Conservation (phyloP, 176 grass and related monocot species). For the Eragrostis curvula region DNA sequence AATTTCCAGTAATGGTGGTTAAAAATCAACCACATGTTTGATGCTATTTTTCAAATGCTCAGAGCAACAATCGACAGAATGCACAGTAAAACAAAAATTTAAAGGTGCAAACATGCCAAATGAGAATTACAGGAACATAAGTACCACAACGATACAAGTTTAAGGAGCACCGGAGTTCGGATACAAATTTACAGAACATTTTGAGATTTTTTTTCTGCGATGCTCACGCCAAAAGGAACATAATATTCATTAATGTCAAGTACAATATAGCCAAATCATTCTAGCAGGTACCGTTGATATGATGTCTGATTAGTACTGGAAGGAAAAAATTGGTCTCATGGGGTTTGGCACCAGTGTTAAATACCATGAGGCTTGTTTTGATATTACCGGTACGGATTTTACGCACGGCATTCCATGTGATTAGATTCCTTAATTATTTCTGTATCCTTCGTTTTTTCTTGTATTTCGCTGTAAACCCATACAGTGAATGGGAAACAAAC, state of each 20-base stretch:
- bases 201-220: neutral
- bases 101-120: conserved; percentile 12
- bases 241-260: neutral
- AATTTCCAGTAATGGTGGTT: conserved; percentile 32
- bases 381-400: neutral
- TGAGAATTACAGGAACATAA: conserved; percentile 3
- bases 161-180: neutral
- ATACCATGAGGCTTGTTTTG: neutral
- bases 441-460: neutral
- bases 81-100: neutral
- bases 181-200: neutral
- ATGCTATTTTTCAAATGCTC: conserved; percentile 29
- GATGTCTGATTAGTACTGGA: neutral
- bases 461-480: neutral
- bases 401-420: neutral
- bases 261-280: conserved; percentile 10
- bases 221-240: neutral
- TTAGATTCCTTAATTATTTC: conserved; percentile 6
- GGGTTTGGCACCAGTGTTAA: conserved; percentile 1
- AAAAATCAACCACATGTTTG: neutral
- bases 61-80: conserved; percentile 10
- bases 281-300: neutral
- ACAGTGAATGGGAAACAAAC: neutral
- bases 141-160: neutral
- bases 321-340: neutral